These are phyloP conservation scores for Kwoniella sp. DNA, from an alignment of 768 basidiomycete genomes.

Conservation along the genomic window DNA sequence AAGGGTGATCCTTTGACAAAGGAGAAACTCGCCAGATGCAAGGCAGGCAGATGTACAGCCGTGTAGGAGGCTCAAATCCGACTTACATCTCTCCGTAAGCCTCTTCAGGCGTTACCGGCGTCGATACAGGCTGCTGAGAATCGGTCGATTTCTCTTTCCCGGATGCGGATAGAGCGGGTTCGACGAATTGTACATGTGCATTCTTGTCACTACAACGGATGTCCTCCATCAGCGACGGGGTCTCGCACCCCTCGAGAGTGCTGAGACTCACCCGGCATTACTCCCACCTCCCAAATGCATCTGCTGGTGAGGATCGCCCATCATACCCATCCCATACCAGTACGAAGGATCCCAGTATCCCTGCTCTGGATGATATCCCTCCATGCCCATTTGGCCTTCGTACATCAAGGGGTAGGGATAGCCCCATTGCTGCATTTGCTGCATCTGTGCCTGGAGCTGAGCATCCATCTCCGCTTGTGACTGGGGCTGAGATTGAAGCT, in stretches of 20 bases:
- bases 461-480: not conserved
- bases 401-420: slow-evolving; percentile 13
- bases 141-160: not conserved
- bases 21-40: not conserved
- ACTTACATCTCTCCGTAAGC: slow-evolving; percentile 21
- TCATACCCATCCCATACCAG: slow-evolving; percentile 22
- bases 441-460: not conserved
- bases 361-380: slow-evolving; percentile 18
- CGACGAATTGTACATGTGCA: slow-evolving; percentile 30
- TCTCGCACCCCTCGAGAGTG: not conserved
- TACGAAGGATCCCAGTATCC: slow-evolving; percentile 33
- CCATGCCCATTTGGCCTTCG: slow-evolving; percentile 6
- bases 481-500: slow-evolving; percentile 3
- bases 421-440: slow-evolving; percentile 14
- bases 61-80: not conserved
- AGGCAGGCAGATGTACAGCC: not conserved
- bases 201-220: slow-evolving; percentile 2
- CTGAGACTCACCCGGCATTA: slow-evolving; percentile 13
- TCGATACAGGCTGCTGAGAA: not conserved
- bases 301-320: not conserved
- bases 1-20: slow-evolving; percentile 15
- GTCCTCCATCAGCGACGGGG: not conserved
- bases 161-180: slow-evolving; percentile 2
- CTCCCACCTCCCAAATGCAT: not conserved
- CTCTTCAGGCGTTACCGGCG: slow-evolving; percentile 10